phyloP scores from a whole-genome alignment of 257 asterid species.

The Gentiana straminea region DNA sequence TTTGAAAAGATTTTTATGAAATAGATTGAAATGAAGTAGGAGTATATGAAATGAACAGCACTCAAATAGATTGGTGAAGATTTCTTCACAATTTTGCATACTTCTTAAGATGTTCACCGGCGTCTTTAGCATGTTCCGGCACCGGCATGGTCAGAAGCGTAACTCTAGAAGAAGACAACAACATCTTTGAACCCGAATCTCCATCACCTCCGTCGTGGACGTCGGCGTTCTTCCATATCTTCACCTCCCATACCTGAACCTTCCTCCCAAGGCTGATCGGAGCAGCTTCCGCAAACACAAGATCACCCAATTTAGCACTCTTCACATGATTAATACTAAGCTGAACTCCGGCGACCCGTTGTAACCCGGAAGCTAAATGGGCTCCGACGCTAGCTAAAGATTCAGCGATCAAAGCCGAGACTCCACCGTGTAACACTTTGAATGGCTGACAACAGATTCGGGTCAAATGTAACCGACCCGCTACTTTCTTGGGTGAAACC shows the following conservation, averaged over 20 bases:
- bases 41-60: background rate
- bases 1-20: too few relatives aligned
- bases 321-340: slow-evolving; percentile 38
- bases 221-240: slow-evolving; percentile 33
- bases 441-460: slow-evolving; percentile 62
- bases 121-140: slow-evolving; percentile 43
- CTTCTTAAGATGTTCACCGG: slow-evolving; percentile 35
- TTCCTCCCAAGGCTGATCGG: slow-evolving; percentile 59
- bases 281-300: slow-evolving; percentile 55
- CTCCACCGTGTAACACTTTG: slow-evolving; percentile 42
- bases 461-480: slow-evolving; percentile 57
- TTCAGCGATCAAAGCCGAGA: slow-evolving; percentile 37
- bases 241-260: slow-evolving; percentile 84
- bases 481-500: slow-evolving; percentile 42
- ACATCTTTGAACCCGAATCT: slow-evolving; percentile 14
- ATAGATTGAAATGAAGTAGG: too few relatives aligned
- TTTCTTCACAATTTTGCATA: slow-evolving; percentile 42
- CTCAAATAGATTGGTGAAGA: too few relatives aligned
- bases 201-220: slow-evolving; percentile 10
- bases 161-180: slow-evolving; percentile 63
- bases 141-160: slow-evolving; percentile 58
- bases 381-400: slow-evolving; percentile 37
- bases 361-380: slow-evolving; percentile 29
- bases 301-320: slow-evolving; percentile 66
- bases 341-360: slow-evolving; percentile 34